Evolutionary conservation across 768 basidiomycete genomes (phyloP).

Genomic region (Amanita brunnescens): DNA sequence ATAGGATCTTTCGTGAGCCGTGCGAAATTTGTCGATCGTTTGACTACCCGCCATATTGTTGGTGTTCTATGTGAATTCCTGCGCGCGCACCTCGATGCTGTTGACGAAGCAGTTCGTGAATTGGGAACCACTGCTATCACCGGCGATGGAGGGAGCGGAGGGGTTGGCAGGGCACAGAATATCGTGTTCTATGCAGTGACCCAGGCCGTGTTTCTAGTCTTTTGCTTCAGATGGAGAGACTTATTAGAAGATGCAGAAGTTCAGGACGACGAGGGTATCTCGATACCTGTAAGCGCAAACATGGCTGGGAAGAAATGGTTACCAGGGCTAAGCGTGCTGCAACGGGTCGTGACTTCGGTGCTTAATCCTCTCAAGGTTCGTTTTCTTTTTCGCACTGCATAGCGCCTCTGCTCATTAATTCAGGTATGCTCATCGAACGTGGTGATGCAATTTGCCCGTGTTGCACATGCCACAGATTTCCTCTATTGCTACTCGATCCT

Average conservation of each 20-base stretch:
- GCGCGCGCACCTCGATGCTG: conserved; percentile 64
- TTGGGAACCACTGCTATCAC: conserved; percentile 20
- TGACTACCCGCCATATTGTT: conserved; percentile 64
- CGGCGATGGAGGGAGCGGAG: conserved; percentile 15
- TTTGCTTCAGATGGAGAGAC: conserved; percentile 97
- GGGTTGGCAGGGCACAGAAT: conserved; percentile 31
- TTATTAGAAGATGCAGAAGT: conserved; percentile 51
- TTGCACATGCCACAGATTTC: conserved; percentile 86
- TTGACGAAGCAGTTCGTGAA: conserved; percentile 40
- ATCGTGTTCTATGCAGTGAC: conserved; percentile 86
- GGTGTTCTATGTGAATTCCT: conserved; percentile 84
- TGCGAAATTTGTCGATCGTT: conserved; percentile 75
- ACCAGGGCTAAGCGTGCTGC: conserved; percentile 65
- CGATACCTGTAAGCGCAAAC: neutral
- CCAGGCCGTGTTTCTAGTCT: conserved; percentile 91
- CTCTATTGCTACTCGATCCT: conserved; percentile 92
- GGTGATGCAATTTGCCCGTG: conserved; percentile 86
- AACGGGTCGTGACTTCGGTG: conserved; percentile 69
- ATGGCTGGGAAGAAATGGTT: conserved; percentile 58
- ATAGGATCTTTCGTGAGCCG: conserved; percentile 89
- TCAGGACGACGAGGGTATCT: conserved; percentile 38
- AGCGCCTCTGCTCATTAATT: conserved; percentile 2
- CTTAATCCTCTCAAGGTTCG: conserved; percentile 86
- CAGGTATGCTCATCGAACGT: conserved; percentile 88
- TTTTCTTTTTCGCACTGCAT: neutral